Conservation (phyloP, 164 flowering plant species). For the Vitis riparia region DNA sequence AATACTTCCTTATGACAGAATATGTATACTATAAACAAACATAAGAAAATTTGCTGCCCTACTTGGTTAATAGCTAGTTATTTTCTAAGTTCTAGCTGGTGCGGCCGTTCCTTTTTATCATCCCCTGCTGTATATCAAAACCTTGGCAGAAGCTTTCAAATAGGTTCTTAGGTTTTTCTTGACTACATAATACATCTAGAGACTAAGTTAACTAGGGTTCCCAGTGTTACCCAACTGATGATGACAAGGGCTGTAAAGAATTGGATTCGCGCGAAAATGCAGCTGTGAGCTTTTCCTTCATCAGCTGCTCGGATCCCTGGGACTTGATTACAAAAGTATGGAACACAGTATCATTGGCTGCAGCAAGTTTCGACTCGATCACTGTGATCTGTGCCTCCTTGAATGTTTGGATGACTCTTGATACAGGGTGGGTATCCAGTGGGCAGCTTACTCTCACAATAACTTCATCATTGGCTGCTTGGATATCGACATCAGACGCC, state of each 20-base stretch:
- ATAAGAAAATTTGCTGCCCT: slow-evolving; percentile 25
- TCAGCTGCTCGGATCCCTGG: slow-evolving; percentile 62
- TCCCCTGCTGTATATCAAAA: slow-evolving; percentile 29
- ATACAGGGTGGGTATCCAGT: slow-evolving; percentile 69
- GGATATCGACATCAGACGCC: slow-evolving; percentile 51
- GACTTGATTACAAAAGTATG: slow-evolving; percentile 85
- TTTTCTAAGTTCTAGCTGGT: slow-evolving; percentile 21
- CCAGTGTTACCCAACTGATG: slow-evolving; percentile 22
- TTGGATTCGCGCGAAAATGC: slow-evolving; percentile 53
- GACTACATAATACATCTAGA: slow-evolving; percentile 23
- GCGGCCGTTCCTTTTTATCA: slow-evolving; percentile 8
- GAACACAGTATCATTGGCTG: slow-evolving; percentile 55
- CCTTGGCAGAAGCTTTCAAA: slow-evolving; percentile 30
- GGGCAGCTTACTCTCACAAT: slow-evolving; percentile 71
- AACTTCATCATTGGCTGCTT: slow-evolving; percentile 55
- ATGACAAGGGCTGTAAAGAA: slow-evolving; percentile 27
- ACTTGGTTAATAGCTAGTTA: slow-evolving; percentile 28
- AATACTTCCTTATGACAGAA: slow-evolving; percentile 23
- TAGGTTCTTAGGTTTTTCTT: slow-evolving; percentile 19
- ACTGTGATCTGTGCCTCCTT: slow-evolving; percentile 61
- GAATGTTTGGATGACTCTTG: slow-evolving; percentile 69
- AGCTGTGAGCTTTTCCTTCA: slow-evolving; percentile 74
- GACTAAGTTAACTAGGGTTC: slow-evolving; percentile 20
- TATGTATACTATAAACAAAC: slow-evolving; percentile 37
- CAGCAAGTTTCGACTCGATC: slow-evolving; percentile 62